phyloP scores from a whole-genome alignment of 371 early-diverging fungal genomes.

The Mortierella sp. region DNA sequence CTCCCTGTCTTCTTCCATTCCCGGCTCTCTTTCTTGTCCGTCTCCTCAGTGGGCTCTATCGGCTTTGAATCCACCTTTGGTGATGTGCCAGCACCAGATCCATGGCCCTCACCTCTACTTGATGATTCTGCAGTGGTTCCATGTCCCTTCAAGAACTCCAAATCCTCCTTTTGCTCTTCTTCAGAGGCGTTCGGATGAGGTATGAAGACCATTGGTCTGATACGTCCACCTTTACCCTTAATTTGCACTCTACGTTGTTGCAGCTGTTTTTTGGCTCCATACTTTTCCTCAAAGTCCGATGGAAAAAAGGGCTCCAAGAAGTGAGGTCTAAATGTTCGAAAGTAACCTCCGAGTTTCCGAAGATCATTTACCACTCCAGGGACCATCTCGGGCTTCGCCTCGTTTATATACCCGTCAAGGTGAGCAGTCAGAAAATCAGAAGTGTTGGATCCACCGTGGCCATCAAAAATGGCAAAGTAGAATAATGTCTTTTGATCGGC shows the following conservation, averaged over 20 bases:
- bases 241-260: slow-evolving; percentile 30
- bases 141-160: slow-evolving; percentile 24
- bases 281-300: slow-evolving; percentile 28
- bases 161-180: slow-evolving; percentile 33
- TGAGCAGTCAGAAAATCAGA: slow-evolving; percentile 48
- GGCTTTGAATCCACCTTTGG: not conserved
- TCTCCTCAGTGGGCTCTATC: not conserved
- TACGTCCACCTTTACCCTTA: slow-evolving; percentile 38
- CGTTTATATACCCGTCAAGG: slow-evolving; percentile 40
- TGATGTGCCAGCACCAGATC: not conserved
- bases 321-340: slow-evolving; percentile 46
- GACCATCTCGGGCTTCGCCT: slow-evolving; percentile 33
- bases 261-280: slow-evolving; percentile 1
- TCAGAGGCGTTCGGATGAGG: slow-evolving; percentile 52
- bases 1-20: not conserved
- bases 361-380: slow-evolving; percentile 30
- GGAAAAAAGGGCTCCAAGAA: slow-evolving; percentile 46
- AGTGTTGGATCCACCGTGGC: slow-evolving; percentile 54
- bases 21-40: not conserved
- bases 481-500: slow-evolving; percentile 46
- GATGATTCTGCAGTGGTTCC: not conserved
- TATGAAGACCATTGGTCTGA: slow-evolving; percentile 54
- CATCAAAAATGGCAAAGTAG: slow-evolving; percentile 56
- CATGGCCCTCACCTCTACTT: not conserved
- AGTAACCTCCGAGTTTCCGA: slow-evolving; percentile 49